Conservation (phyloP, 108 stramenopile genomes). For the Thalassiosira profunda region DNA sequence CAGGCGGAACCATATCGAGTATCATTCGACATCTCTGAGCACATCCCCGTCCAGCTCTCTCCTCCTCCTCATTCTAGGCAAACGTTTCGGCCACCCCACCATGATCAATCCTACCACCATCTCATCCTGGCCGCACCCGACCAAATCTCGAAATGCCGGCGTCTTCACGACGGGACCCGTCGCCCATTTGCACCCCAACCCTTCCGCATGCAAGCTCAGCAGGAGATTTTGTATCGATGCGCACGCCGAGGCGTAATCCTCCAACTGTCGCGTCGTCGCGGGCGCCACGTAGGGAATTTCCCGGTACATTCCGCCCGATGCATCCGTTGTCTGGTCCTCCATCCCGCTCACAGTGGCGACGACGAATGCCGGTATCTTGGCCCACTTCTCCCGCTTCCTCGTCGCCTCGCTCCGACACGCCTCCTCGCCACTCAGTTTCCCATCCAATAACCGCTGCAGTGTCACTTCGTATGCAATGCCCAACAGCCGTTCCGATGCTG, state of each 20-base stretch:
- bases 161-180: slow-evolving; percentile 66
- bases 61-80: slow-evolving; percentile 26
- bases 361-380: slow-evolving; percentile 69
- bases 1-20: no score
- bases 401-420: slow-evolving; percentile 48
- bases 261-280: slow-evolving; percentile 56
- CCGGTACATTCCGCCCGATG: slow-evolving; percentile 20
- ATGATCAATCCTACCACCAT: slow-evolving; percentile 77
- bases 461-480: slow-evolving; percentile 72
- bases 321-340: slow-evolving; percentile 39
- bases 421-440: slow-evolving; percentile 38
- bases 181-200: slow-evolving; percentile 70
- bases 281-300: slow-evolving; percentile 65
- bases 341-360: slow-evolving; percentile 59
- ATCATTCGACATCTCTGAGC: slow-evolving; percentile 42
- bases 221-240: slow-evolving; percentile 65
- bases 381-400: slow-evolving; percentile 74
- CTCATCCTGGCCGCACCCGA: slow-evolving; percentile 50
- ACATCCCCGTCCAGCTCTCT: slow-evolving; percentile 40
- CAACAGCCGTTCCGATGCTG: slow-evolving; percentile 42
- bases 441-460: slow-evolving; percentile 19
- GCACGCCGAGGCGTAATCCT: slow-evolving; percentile 66
- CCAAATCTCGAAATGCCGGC: slow-evolving; percentile 68
- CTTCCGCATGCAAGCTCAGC: slow-evolving; percentile 44
- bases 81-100: slow-evolving; percentile 61